Base-by-base conservation (phyloP, 2,329 filamentous ascomycete genomes). In the Aspergillus awamori region DNA sequence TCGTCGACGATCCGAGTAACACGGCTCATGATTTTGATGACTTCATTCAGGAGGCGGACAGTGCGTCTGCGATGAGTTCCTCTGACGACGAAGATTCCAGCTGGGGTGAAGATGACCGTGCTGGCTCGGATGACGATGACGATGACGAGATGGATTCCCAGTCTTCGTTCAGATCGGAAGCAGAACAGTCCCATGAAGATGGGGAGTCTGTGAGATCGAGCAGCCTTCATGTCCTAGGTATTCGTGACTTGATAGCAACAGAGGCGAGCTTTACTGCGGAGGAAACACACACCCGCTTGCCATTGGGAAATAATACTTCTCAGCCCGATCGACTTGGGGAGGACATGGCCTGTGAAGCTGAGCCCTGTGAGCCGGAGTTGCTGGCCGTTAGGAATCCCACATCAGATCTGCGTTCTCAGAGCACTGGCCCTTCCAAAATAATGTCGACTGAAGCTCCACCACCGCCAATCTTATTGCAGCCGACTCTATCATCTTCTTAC, bases 51-150 rank as follows among this genome's bases (percentile, higher is more conserved):
- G 54, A 54, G 38, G 48, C 64, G 15, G 59, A 67, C 17, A 24
- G 28, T 48, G 30, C 49, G 26, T 56, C 59, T 24, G 36, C 28
- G 1, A 17, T 49, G 8, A 41, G 22, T 5, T 28, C 33, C 28
- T 61, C 53, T 47, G 57, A 60, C 5, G 59, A 55, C n/a, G 58
- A 61, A 8, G 26, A 52, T 8, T 52, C 52, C 11, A 62, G 55
- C 7, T 43, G 52, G 8, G 56, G 58, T 24, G 54, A 62, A 11
- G 63, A 63, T 2, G 57, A 61, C 5, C 47, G 53, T 3, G 52
- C 33, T 41, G 48, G 38, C 6, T 65, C 57, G 3, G 61, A 60
- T 8, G 59, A 65, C 43, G 65, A 64, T 10, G 60, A 59, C 5
- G 59, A 65, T 36, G 33, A 13, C 47, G 65, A 64, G 13, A 54